Base-by-base conservation (phyloP, 768 basidiomycete species). In the Suillus tomentosus region DNA sequence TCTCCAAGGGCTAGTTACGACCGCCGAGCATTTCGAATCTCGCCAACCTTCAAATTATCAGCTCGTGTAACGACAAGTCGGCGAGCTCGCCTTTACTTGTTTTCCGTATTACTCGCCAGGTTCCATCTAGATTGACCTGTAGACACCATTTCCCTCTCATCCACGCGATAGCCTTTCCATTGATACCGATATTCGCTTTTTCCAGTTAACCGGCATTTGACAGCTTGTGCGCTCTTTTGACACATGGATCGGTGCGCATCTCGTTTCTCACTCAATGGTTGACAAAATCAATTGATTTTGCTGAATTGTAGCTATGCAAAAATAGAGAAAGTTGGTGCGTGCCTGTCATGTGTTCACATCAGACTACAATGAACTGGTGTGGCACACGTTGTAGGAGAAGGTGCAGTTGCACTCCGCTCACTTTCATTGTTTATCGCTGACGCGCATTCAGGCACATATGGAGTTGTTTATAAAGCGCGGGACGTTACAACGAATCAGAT, bases 251-350 rank as follows among this genome's bases (percentile, higher is more conserved):
- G 76, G 77, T 78, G 67, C 56, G 76, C 65, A 22, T 3, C 62
- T 57, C 45, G 56, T 48, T 47, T 60, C 61, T 62, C 57, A 24
- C 55, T n/a, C 55, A 37, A 61, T 66, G 24, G n/a, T 60, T 34
- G 54, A 62, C 36, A 31, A 37, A 50, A 63, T 68, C 73, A 62
- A 78, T 65, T 34, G 48, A n/a, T 45, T 53, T 55, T 53, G 56
- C 57, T 63, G 62, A 73, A 78, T 65, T 75, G 74, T 65, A 96
- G 96, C 72, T 98, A 98, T 78, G 90, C 93, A 67, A 97, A 96
- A 85, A 87, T 98, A 70, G 96, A 98, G 82, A 98, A 98, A 89
- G 87, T 98, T 72, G 96, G 96, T 97, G 80, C 80, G 93, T 89
- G 69, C 68, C 69, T 61, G 55, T 60, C 31, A 19, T 62, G 61